These are phyloP conservation scores for Tagetes patula DNA, from an alignment of 129 eudicot species.

Conservation along the genomic window DNA sequence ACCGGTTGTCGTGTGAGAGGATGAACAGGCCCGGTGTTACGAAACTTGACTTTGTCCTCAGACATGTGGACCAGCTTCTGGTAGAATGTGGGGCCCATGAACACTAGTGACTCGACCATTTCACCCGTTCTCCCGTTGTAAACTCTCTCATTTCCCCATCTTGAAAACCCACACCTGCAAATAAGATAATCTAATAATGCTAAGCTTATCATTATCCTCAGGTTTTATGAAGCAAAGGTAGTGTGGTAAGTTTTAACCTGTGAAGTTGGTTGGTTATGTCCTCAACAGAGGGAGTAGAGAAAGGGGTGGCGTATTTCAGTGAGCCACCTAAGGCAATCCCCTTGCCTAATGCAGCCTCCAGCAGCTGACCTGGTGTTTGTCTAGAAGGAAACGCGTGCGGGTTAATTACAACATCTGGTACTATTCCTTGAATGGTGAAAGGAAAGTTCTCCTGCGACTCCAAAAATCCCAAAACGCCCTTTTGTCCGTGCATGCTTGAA, in stretches of 20 bases:
- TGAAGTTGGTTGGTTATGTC: constrained; percentile 79
- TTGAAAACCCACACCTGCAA: constrained; percentile 77
- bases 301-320: constrained; percentile 80
- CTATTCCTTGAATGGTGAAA: constrained; percentile 77
- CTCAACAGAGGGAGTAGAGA: constrained; percentile 72
- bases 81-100: constrained; percentile 93
- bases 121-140: constrained; percentile 88
- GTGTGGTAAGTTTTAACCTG: constrained; percentile 38
- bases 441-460: constrained; percentile 91
- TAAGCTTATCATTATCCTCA: not conserved
- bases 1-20: constrained; percentile 95
- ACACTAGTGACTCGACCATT: constrained; percentile 63
- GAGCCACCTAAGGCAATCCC: constrained; percentile 90
- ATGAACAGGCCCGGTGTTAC: constrained; percentile 81
- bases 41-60: constrained; percentile 90
- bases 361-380: constrained; percentile 88
- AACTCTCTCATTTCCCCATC: constrained; percentile 87
- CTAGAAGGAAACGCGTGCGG: constrained; percentile 93
- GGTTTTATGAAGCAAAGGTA: not conserved
- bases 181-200: not conserved
- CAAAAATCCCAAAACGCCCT: constrained; percentile 81
- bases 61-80: constrained; percentile 89
- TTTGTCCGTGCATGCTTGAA: constrained; percentile 97
- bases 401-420: constrained; percentile 82
- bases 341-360: constrained; percentile 86